These are phyloP conservation scores for Quercus tomentella DNA, from an alignment of 331 rosid species.

Conservation along the genomic window DNA sequence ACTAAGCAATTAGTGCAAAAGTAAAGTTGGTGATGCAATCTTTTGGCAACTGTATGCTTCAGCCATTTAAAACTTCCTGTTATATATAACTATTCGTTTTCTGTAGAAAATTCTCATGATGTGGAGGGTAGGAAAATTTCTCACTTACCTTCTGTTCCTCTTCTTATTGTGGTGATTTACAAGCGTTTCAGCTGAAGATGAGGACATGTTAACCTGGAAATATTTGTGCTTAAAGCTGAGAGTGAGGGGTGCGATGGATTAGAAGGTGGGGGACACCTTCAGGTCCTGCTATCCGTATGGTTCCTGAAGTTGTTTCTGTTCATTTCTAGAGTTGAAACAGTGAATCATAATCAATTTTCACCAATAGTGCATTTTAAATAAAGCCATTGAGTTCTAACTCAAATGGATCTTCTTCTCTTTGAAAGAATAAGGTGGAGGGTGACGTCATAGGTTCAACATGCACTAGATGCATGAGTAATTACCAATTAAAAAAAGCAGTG, in stretches of 20 bases:
- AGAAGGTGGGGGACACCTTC: slow-evolving; percentile 20
- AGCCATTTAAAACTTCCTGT: background rate
- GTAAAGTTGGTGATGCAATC: background rate
- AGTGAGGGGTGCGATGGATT: slow-evolving; percentile 27
- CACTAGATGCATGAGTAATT: no score
- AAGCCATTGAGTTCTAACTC: no score
- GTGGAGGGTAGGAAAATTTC: background rate
- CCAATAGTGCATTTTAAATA: background rate
- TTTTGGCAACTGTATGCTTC: background rate
- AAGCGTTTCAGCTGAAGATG: slow-evolving; percentile 13
- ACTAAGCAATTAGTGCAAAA: background rate
- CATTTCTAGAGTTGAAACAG: slow-evolving; percentile 11
- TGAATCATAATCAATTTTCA: slow-evolving; percentile 1
- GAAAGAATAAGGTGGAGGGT: no score
- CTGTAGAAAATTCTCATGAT: background rate
- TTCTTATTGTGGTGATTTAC: slow-evolving; percentile 15
- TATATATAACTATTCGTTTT: background rate
- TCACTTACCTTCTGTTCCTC: background rate
- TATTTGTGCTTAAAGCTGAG: slow-evolving; percentile 22
- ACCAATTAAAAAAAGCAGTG: background rate
- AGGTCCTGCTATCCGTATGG: slow-evolving; percentile 16
- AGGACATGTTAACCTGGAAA: slow-evolving; percentile 21
- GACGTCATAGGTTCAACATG: no score
- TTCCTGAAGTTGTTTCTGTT: slow-evolving; percentile 13
- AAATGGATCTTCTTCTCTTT: no score